Base-by-base conservation (phyloP, 306 rosid species). In the Arachis hypogaea region DNA sequence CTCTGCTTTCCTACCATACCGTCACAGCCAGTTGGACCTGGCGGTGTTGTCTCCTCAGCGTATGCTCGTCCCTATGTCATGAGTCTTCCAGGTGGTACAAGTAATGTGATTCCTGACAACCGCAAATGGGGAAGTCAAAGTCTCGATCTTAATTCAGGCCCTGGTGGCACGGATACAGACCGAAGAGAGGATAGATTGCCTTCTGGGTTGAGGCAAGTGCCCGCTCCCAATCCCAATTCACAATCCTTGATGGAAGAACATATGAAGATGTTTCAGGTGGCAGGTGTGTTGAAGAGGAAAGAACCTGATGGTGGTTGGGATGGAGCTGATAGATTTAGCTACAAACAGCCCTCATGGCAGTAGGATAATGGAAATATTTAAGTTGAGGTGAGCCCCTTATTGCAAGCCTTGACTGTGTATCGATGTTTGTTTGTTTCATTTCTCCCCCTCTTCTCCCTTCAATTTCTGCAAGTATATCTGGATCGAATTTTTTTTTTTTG, bases 271-370 rank as follows among this genome's bases (percentile, higher is more conserved):
- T 87, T 77, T 86, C 97, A 85, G 81, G 79, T 83, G 72, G 78
- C 87, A 30, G 93, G 97, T 76, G 81, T 83, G 49, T 67, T 82
- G 85, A 94, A 92, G 92, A 87, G 99, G 75, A 89, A 87, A 79
- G 97, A 94, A 65, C 96, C 99, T 14, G 99, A 92, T 65, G 83
- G 90, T 77, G 87, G 96, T 63, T 86, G 93, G 89, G 99, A 92
- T 84, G 88, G 91, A 22, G 71, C 84, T 29, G 96, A 87, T 75
- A 88, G 96, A 74, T 83, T 84, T 69, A 82, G 84, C 86, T 89
- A 83, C 83, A 92, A 90, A 74, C 97, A 92, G 40, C 88, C 88
- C 68, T 84, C 95, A 46, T 85, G 93, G 96, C 93, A 83, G 76
- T 88, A 88, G 88, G 76, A 76, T 63, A 30, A 41, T 43, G 69